A percentile compares a stretch with the other conserved stretches of the same genome.
Evolutionary conservation across 495 filamentous ascomycete genomes (phyloP).

Genomic region (Corynascus novoguineensis): DNA sequence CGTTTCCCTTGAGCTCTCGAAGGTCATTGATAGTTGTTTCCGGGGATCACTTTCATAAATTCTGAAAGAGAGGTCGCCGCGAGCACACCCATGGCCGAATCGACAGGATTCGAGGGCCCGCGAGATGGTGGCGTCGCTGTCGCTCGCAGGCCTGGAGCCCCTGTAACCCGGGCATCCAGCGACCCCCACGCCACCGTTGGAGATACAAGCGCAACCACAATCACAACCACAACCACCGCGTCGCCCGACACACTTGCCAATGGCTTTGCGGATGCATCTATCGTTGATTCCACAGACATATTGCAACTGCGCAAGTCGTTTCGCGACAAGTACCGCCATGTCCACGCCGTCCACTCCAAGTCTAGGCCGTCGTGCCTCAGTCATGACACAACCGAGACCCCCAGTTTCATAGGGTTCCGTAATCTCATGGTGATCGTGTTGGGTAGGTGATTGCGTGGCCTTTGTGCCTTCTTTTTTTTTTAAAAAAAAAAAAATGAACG

Average conservation of each 20-base stretch:
- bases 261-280: not conserved
- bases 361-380: constrained; percentile 74
- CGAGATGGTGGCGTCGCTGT: constrained; percentile 23
- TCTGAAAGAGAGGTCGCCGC: not conserved
- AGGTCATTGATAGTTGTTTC: not conserved
- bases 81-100: not conserved
- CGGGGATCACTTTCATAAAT: not conserved
- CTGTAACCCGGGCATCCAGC: not conserved
- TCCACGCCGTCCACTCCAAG: constrained; percentile 73
- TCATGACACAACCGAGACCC: constrained; percentile 63
- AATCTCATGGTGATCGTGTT: constrained; percentile 95
- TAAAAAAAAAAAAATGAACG: not conserved
- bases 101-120: constrained; percentile 4
- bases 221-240: not conserved
- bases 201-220: not conserved
- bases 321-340: constrained; percentile 72
- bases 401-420: constrained; percentile 87
- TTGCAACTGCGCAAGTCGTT: constrained; percentile 20
- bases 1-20: not conserved
- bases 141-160: constrained; percentile 4
- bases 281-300: constrained; percentile 8
- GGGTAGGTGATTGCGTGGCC: constrained; percentile 42
- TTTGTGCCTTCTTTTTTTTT: too few relatives aligned
- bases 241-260: not conserved
- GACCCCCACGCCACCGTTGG: not conserved